Percentiles rank a stretch among this genome's conserved stretches.
phyloP scores from a whole-genome alignment of 345 rosid genomes.

The Litchi chinensis region DNA sequence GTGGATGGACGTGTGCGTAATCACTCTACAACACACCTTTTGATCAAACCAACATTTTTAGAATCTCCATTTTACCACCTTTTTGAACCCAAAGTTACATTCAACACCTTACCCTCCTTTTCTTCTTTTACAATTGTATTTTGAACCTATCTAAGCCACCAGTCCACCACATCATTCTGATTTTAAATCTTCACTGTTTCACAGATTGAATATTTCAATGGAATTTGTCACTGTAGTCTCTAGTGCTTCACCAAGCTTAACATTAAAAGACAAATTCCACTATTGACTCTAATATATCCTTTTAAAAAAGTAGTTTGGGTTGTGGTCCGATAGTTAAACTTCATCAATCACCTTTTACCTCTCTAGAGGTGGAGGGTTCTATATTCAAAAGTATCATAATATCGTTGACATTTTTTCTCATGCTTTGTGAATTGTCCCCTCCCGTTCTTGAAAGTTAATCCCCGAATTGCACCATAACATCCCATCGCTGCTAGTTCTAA shows the following conservation, averaged over 20 bases:
- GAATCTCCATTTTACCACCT: slow-evolving; percentile 8
- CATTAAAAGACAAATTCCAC: background rate
- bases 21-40: slow-evolving; percentile 27
- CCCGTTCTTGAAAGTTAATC: too few species aligned
- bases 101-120: slow-evolving; percentile 16
- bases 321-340: too few species aligned
- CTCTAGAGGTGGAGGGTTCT: too few species aligned
- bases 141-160: background rate
- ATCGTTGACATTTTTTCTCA: too few species aligned
- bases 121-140: background rate
- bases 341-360: too few species aligned
- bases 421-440: too few species aligned
- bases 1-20: slow-evolving; percentile 4
- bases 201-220: background rate
- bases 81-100: slow-evolving; percentile 27
- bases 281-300: too few species aligned
- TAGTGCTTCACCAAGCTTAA: background rate
- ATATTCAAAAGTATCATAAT: too few species aligned
- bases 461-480: too few species aligned
- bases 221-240: background rate
- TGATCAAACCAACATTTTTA: slow-evolving; percentile 20
- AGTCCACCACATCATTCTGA: background rate
- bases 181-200: background rate
- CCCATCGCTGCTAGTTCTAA: too few species aligned
- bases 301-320: too few species aligned